Evolutionary conservation across 805 yeast genomes (phyloP), one percentile per base, ranked within the genome.

Genomic region (Wickerhamiella kurtzmanii): DNA sequence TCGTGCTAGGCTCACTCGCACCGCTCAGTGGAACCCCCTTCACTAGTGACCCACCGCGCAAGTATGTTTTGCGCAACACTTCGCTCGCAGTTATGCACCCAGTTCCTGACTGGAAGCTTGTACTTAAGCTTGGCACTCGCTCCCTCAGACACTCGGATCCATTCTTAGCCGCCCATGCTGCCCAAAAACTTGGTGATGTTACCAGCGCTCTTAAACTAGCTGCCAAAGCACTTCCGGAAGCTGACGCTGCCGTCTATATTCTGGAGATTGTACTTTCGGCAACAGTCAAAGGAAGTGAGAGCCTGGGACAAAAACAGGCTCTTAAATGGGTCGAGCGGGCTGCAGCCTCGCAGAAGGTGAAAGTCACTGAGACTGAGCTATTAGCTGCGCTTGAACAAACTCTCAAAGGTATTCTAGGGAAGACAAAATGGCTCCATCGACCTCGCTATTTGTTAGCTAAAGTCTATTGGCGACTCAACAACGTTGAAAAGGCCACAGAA

Each of bases 351-450:
- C 21, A 32, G 16, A 41, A 41, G 15, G 40, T 44, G 11, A 17
- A 2, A 2, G 39, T 22, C 4, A 35, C 19, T 2, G 40, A 9
- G 15, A 21, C n/a, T n/a, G 22, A 32, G 6, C 37, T 39, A 3
- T 18, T 32, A 2, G 16, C n/a, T 16, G 17, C 40, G 11, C 40
- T 46, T 11, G 47, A 48, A 18, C 4, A 16, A 2, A 18, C 36
- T 2, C 25, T 53, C 11, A 32, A 44, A 6, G 19, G 28, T 21
- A 37, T 51, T 15, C 35, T 48, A 9, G 97, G 89, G 60, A 87
- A 82, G 59, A 83, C 79, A 59, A 83, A 78, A 45, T 87, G 96
- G 96, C 94, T 87, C 45, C 97, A 92, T 59, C 74, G 82, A 45
- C 94, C 96, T 1, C 70, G 75, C 2, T 87, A 73, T 57, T 68